Evolutionary conservation across 1,284 basidiomycete genomes (phyloP), one percentile per base, ranked within the genome.

Genomic region (Puccinia novopanici): DNA sequence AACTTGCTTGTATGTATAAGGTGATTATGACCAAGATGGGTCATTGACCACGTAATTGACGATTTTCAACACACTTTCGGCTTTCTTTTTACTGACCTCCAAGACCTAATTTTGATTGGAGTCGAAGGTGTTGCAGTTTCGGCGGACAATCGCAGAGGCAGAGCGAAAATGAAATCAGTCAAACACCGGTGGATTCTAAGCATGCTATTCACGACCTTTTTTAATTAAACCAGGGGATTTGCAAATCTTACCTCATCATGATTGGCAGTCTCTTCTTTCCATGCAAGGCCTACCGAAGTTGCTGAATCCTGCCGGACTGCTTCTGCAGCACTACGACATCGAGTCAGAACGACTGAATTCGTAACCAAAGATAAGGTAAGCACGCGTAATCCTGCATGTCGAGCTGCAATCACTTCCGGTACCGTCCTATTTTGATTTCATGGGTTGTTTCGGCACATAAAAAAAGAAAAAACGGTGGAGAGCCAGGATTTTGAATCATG

Each of bases 381-480:
- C 0, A 85, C 84, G 45, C 82, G 65, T 27, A 85, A 77, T 24
- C 83, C 84, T 2, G 81, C 91, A 84, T 93, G 91, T 72, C 90
- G 87, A 27, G 92, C 93, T 0, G 90, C 91, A 24, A 94, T 87
- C n/a, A 94, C 92, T 86, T 94, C 93, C 0, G 93, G 93, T n/a
- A 94, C 89, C 0, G 93, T 74, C 2, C 71, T 75, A 48, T 24
- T 5, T 42, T 13, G 22, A 27, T 15, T 40, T 54, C 15, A 74
- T 27, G 24, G 17, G 50, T 34, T 17, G 6, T 68, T 50, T 50
- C 30, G 5, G 10, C 30, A 67, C 30, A 24, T 8, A 63, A 6
- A 54, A 9, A 54, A 19, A 5, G 17, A 22, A 13, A 13, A 13
- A 54, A 19, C 50, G 50, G 17, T 22, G 12, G 50, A 54, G 50